These are phyloP conservation scores for Zasmidium angulare DNA, from an alignment of 2,329 filamentous ascomycete genomes.

Conservation along the genomic window DNA sequence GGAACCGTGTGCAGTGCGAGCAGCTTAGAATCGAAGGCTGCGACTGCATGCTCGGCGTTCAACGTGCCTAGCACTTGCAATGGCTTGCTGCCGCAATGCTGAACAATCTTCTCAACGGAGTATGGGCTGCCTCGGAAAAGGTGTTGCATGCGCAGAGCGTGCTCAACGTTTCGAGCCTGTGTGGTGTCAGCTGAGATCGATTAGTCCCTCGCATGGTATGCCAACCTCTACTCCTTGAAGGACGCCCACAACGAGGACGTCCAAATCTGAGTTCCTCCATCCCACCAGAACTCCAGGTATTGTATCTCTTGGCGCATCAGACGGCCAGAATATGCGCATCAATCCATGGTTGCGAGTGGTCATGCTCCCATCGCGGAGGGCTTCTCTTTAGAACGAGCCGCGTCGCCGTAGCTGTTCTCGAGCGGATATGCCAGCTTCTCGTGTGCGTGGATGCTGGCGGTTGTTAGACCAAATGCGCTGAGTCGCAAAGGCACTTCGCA, in stretches of 20 bases:
- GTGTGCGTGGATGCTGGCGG: conserved; percentile 74
- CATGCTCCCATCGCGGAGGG: conserved; percentile 58
- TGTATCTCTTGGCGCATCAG: conserved; percentile 69
- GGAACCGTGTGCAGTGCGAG: conserved; percentile 60
- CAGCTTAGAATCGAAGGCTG: conserved; percentile 65
- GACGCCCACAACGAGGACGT: conserved; percentile 86
- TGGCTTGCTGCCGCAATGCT: conserved; percentile 76
- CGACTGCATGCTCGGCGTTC: conserved; percentile 59
- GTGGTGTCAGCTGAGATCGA: conserved; percentile 13
- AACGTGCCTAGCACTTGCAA: conserved; percentile 85
- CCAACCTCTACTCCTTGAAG: conserved; percentile 87
- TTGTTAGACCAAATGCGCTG: conserved; percentile 24
- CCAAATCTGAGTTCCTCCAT: conserved; percentile 89
- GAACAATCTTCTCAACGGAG: conserved; percentile 75
- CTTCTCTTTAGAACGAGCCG: conserved; percentile 73
- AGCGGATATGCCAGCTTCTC: conserved; percentile 81
- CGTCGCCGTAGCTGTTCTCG: conserved; percentile 91
- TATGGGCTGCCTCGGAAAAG: conserved; percentile 81
- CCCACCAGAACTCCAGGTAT: conserved; percentile 85
- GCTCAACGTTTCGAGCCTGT: conserved; percentile 77
- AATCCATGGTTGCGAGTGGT: conserved; percentile 70
- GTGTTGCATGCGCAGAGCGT: conserved; percentile 78
- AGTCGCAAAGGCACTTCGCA: conserved; percentile 3
- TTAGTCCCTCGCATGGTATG: conserved; percentile 9
- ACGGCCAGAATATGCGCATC: conserved; percentile 98